These are phyloP conservation scores for Smittium mucronatum DNA, from an alignment of 371 early-diverging fungal genomes.

Conservation along the genomic window DNA sequence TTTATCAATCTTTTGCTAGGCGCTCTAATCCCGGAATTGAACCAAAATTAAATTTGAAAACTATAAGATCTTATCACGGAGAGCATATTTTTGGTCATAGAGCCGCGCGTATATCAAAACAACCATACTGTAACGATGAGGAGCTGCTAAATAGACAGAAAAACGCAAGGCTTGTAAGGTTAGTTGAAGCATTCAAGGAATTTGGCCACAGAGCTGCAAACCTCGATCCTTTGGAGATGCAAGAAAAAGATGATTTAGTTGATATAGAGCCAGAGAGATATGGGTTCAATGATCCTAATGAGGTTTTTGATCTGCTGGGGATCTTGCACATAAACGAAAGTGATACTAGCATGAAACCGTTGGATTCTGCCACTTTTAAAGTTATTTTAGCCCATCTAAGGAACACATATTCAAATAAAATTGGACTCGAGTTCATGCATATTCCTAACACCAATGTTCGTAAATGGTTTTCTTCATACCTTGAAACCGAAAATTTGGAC, in stretches of 20 bases:
- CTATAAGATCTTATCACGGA: background rate
- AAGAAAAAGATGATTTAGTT: slow-evolving; percentile 40
- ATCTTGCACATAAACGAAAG: slow-evolving; percentile 55
- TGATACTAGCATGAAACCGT: slow-evolving; percentile 24
- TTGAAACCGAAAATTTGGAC: slow-evolving; percentile 72
- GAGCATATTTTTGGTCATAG: background rate
- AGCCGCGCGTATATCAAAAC: background rate
- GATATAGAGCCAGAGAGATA: slow-evolving; percentile 74
- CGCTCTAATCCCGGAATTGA: no score
- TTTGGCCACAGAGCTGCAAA: slow-evolving; percentile 75
- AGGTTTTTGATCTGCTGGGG: slow-evolving; percentile 53
- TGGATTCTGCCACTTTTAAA: slow-evolving; percentile 62
- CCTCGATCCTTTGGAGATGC: slow-evolving; percentile 77
- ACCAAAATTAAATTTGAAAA: background rate
- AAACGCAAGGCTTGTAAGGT: background rate
- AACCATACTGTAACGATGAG: background rate
- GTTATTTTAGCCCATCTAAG: slow-evolving; percentile 74
- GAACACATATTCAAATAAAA: slow-evolving; percentile 78
- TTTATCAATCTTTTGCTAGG: no score
- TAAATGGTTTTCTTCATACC: slow-evolving; percentile 87
- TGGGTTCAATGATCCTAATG: slow-evolving; percentile 42
- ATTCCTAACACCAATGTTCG: slow-evolving; percentile 89
- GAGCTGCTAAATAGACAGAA: background rate
- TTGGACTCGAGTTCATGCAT: slow-evolving; percentile 95
- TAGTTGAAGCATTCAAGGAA: slow-evolving; percentile 63